Evolutionary conservation across 805 yeast species (phyloP).

Genomic region (Pichia scutulata): DNA sequence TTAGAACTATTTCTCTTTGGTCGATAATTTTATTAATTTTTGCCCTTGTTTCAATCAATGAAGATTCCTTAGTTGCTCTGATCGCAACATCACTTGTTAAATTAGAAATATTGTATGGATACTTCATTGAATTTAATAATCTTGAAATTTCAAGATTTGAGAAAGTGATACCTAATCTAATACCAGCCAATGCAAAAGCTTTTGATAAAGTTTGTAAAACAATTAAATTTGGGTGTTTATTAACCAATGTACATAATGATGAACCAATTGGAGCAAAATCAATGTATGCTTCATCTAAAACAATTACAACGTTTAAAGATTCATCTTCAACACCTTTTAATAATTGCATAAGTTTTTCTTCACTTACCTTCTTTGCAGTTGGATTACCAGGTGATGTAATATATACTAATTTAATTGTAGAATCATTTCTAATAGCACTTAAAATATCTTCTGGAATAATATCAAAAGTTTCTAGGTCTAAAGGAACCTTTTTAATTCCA

Average conservation of each 20-base stretch:
- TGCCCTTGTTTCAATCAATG: constrained; percentile 51
- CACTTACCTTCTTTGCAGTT: constrained; percentile 60
- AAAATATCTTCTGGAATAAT: constrained; percentile 51
- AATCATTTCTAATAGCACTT: constrained; percentile 45
- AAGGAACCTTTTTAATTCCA: constrained; percentile 64
- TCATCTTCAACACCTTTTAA: constrained; percentile 31
- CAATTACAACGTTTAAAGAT: constrained; percentile 67
- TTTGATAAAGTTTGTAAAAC: constrained; percentile 91
- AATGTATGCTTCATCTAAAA: constrained; percentile 92
- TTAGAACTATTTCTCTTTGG: constrained; percentile 50
- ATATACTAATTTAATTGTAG: constrained; percentile 64
- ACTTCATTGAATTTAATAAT: constrained; percentile 83
- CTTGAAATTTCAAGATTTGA: constrained; percentile 52
- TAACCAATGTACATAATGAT: constrained; percentile 72
- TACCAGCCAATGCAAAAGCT: constrained; percentile 94
- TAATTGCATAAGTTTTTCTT: constrained; percentile 40
- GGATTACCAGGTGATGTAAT: constrained; percentile 97
- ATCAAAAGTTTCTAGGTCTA: constrained; percentile 58
- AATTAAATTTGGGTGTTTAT: constrained; percentile 71
- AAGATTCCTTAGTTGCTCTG: constrained; percentile 57
- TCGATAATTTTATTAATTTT: constrained; percentile 41
- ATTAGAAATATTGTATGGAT: constrained; percentile 89
- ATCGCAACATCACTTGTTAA: constrained; percentile 68
- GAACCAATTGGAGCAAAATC: constrained; percentile 69
- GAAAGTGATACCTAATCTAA: constrained; percentile 78